Conservation (phyloP, 202 grass and related monocot genomes). For the Bolboschoenoplectus hybrid region DNA sequence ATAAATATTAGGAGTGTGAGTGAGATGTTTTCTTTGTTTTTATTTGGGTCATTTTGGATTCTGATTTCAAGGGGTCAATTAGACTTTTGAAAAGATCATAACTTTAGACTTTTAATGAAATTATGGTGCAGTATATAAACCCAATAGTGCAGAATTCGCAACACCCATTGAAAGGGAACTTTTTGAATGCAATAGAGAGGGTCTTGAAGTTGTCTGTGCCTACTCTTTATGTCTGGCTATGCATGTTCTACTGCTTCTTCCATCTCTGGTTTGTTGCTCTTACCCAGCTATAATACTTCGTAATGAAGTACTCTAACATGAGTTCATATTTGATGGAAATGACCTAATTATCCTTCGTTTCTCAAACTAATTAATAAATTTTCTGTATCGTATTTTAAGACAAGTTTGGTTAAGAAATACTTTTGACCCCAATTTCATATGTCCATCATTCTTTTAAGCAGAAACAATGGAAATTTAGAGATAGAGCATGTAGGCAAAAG, state of each 20-base stretch:
- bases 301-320: background rate
- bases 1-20: background rate
- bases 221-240: slow-evolving; percentile 96
- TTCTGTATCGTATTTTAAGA: background rate
- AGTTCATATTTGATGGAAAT: slow-evolving; percentile 14
- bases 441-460: background rate
- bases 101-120: background rate
- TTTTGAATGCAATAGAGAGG: slow-evolving; percentile 95
- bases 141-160: slow-evolving; percentile 97
- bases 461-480: background rate
- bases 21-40: slow-evolving; percentile 26
- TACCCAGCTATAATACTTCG: background rate
- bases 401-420: background rate
- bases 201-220: slow-evolving; percentile 94
- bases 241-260: slow-evolving; percentile 99
- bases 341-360: background rate
- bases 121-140: slow-evolving; percentile 84
- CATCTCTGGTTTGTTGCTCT: slow-evolving; percentile 82
- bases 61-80: background rate
- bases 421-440: background rate
- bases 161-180: slow-evolving; percentile 86
- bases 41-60: slow-evolving; percentile 4
- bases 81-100: background rate
- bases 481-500: background rate
- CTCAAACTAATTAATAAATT: background rate